Conservation (phyloP, 805 yeast genomes). For the Yarrowia bubula region DNA sequence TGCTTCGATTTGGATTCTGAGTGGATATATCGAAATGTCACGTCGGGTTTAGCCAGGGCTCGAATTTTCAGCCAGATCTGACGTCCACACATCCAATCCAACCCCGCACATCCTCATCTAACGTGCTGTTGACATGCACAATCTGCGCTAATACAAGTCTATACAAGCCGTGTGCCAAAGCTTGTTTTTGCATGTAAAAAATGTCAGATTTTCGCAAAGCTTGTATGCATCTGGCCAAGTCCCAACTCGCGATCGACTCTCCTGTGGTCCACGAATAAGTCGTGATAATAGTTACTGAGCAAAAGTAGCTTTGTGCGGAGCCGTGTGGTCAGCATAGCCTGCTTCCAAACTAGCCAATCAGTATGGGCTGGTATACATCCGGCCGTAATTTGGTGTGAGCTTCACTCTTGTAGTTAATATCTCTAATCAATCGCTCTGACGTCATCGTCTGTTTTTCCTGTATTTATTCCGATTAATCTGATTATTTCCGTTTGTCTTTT, state of each 20-base stretch:
- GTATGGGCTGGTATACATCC: too few species aligned
- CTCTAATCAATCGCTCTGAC: too few species aligned
- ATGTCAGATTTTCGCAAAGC: neutral
- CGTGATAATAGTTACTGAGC: conserved; percentile 22
- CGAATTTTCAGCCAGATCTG: neutral
- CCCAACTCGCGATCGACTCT: conserved; percentile 8
- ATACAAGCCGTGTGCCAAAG: conserved; percentile 9
- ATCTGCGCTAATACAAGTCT: conserved; percentile 1
- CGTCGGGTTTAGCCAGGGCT: neutral
- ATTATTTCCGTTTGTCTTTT: neutral
- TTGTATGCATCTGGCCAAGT: neutral
- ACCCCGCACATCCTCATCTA: conserved; percentile 9
- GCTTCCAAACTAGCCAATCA: too few species aligned
- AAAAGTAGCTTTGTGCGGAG: conserved; percentile 2
- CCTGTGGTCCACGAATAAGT: conserved; percentile 4
- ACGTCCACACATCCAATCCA: neutral
- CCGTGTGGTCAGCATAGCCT: conserved; percentile 12
- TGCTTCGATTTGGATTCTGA: neutral
- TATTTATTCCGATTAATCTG: neutral
- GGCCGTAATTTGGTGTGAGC: too few species aligned
- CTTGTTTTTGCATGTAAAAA: conserved; percentile 12
- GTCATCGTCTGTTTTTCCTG: too few species aligned
- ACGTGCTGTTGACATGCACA: conserved; percentile 19
- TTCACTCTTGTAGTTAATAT: too few species aligned
- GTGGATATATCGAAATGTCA: too few species aligned